A percentile compares a stretch with the other conserved stretches of the same genome.
Evolutionary conservation across 805 yeast species (phyloP).

Genomic region (Yarrowia sp.): DNA sequence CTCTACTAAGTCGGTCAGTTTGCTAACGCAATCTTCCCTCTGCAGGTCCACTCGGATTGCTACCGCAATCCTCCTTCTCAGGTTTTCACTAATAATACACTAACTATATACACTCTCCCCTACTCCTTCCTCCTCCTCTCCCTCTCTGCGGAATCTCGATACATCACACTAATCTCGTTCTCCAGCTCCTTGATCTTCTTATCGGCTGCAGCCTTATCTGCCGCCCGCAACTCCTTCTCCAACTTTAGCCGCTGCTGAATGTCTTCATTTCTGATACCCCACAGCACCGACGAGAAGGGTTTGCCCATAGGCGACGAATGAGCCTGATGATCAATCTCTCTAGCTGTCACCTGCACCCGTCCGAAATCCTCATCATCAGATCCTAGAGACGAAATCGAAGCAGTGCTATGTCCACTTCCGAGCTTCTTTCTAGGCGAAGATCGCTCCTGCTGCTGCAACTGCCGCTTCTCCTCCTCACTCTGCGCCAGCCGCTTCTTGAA

Average conservation of each 20-base stretch:
- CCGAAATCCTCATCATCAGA: constrained; percentile 19
- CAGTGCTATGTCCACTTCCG: not conserved
- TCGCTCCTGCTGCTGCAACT: not conserved
- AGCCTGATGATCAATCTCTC: not conserved
- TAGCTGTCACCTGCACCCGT: constrained; percentile 11
- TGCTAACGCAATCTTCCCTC: too few relatives aligned
- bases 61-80: too few relatives aligned
- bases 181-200: constrained; percentile 23
- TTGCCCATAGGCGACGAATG: constrained; percentile 23
- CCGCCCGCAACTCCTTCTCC: constrained; percentile 24
- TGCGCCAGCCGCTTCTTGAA: constrained; percentile 20
- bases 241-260: constrained; percentile 17
- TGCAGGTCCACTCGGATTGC: too few relatives aligned
- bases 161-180: constrained; percentile 1
- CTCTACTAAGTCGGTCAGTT: too few relatives aligned
- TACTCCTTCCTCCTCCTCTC: not conserved
- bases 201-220: constrained; percentile 21
- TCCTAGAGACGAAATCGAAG: not conserved
- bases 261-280: constrained; percentile 25
- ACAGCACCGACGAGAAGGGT: constrained; percentile 17
- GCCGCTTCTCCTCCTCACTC: not conserved
- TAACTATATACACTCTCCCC: not conserved
- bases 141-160: not conserved
- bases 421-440: not conserved
- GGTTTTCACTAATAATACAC: not conserved